phyloP scores from a whole-genome alignment of 805 yeast species.

The Saccharomycopsis sp. region DNA sequence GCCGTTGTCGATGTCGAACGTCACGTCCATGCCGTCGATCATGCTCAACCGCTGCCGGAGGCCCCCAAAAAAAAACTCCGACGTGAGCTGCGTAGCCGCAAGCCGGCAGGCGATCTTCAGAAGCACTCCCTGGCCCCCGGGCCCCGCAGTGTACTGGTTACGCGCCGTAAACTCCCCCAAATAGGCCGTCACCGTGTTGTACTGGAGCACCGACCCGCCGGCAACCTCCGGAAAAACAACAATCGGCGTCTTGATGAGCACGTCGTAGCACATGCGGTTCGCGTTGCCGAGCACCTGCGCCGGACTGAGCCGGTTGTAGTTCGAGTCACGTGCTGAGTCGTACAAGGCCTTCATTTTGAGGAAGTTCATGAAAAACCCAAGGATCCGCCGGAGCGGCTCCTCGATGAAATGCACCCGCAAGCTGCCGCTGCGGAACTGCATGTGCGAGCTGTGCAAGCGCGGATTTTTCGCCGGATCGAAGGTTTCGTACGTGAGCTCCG shows the following conservation, averaged over 20 bases:
- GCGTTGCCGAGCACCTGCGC: slow-evolving; percentile 47
- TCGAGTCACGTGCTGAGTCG: slow-evolving; percentile 83
- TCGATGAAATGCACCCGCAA: slow-evolving; percentile 74
- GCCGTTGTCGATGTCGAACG: slow-evolving; percentile 53
- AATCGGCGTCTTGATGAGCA: slow-evolving; percentile 74
- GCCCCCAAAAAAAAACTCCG: slow-evolving; percentile 46
- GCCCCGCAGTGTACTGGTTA: slow-evolving; percentile 44
- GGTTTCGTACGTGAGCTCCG: slow-evolving; percentile 80
- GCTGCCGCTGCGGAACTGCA: slow-evolving; percentile 69
- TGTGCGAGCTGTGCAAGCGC: slow-evolving; percentile 43
- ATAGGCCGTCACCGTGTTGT: slow-evolving; percentile 61
- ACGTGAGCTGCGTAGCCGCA: slow-evolving; percentile 60
- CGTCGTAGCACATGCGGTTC: slow-evolving; percentile 59
- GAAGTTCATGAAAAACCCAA: slow-evolving; percentile 64
- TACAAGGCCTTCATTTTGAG: slow-evolving; percentile 82
- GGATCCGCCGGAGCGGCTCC: slow-evolving; percentile 62
- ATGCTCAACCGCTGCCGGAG: slow-evolving; percentile 52
- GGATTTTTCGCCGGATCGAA: slow-evolving; percentile 48
- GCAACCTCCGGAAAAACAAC: slow-evolving; percentile 65
- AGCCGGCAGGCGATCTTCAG: slow-evolving; percentile 65
- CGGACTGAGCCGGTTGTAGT: slow-evolving; percentile 72
- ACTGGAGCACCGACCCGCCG: slow-evolving; percentile 33
- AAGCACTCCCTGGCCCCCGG: slow-evolving; percentile 26
- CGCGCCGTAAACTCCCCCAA: slow-evolving; percentile 76
- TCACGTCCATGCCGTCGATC: slow-evolving; percentile 56